A percentile compares a stretch with the other conserved stretches of the same genome.
phyloP scores from a whole-genome alignment of 257 asterid genomes.

The Nicotiana knightiana region DNA sequence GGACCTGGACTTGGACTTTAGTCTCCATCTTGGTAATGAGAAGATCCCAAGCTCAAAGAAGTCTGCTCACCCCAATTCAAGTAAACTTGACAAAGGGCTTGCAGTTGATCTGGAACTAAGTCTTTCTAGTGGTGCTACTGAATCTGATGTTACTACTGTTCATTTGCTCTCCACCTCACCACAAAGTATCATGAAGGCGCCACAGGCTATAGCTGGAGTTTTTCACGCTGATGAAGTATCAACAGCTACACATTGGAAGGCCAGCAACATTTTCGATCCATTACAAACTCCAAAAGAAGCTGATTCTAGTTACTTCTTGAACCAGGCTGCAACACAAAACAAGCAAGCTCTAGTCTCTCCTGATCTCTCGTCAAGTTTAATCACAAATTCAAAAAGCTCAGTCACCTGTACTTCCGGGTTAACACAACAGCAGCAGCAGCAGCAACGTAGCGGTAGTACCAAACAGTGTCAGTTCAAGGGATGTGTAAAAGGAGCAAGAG shows the following conservation, averaged over 20 bases:
- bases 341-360: slow-evolving; percentile 35
- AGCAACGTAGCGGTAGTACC: slow-evolving; percentile 23
- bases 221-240: slow-evolving; percentile 38
- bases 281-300: slow-evolving; percentile 25
- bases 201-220: slow-evolving; percentile 21
- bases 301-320: slow-evolving; percentile 30
- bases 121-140: slow-evolving; percentile 61
- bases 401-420: slow-evolving; percentile 99
- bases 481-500: slow-evolving; percentile 85
- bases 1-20: slow-evolving; percentile 88
- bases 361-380: slow-evolving; percentile 46
- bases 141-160: slow-evolving; percentile 56
- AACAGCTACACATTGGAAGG: slow-evolving; percentile 17
- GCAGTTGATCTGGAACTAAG: slow-evolving; percentile 76
- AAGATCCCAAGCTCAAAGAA: slow-evolving; percentile 42
- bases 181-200: slow-evolving; percentile 24
- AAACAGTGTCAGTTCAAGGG: slow-evolving; percentile 84
- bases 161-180: slow-evolving; percentile 34
- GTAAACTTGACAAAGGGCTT: slow-evolving; percentile 29
- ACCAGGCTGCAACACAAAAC: slow-evolving; percentile 32
- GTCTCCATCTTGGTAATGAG: slow-evolving; percentile 75
- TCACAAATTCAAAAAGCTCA: slow-evolving; percentile 72
- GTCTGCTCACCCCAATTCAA: slow-evolving; percentile 33
- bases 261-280: slow-evolving; percentile 27
- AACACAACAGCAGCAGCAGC: slow-evolving; percentile 58